phyloP scores from a whole-genome alignment of 1,284 basidiomycete genomes.

The Irpex rosettiformis region DNA sequence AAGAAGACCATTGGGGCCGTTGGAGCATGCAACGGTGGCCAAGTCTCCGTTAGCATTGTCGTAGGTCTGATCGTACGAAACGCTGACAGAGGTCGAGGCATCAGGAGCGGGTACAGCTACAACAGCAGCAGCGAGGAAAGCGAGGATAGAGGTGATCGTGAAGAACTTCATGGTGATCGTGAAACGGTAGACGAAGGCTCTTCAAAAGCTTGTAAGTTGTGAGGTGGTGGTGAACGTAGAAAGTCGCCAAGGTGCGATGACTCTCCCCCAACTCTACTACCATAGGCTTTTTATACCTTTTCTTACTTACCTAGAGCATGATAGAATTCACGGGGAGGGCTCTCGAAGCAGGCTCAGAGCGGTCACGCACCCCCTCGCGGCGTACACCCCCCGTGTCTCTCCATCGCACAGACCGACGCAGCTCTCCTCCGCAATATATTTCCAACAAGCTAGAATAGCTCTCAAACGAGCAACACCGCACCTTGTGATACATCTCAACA shows the following conservation, averaged over 20 bases:
- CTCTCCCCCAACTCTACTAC: background rate
- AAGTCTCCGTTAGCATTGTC: slow-evolving; percentile 35
- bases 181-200: background rate
- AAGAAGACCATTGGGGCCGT: slow-evolving; percentile 39
- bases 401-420: background rate
- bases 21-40: slow-evolving; percentile 42
- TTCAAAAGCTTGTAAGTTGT: background rate
- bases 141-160: slow-evolving; percentile 17
- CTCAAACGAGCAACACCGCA: background rate
- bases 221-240: background rate
- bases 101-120: slow-evolving; percentile 10
- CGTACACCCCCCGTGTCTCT: background rate
- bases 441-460: background rate
- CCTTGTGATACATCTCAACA: background rate
- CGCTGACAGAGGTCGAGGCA: slow-evolving; percentile 32
- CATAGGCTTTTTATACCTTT: background rate
- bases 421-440: background rate
- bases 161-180: slow-evolving; percentile 21
- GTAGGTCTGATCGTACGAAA: slow-evolving; percentile 42
- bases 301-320: background rate
- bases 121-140: slow-evolving; percentile 15
- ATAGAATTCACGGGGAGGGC: background rate
- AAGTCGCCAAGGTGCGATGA: background rate
- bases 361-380: background rate
- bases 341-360: background rate